Conservation (phyloP, 345 rosid species). For the Salix caprea region DNA sequence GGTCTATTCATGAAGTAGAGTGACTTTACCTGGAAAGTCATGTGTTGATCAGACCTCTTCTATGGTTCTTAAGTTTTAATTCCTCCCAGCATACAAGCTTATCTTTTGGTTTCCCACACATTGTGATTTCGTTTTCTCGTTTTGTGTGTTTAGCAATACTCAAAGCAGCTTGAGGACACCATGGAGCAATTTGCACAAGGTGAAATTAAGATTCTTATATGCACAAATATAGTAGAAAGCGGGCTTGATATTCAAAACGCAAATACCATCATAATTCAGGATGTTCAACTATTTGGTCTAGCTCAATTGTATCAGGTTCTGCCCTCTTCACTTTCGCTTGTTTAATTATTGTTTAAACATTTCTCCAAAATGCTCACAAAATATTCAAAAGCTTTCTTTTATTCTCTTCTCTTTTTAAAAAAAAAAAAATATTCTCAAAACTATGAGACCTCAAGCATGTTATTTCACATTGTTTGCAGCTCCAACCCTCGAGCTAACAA, state of each 20-base stretch:
- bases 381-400: background rate
- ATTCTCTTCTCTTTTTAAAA: background rate
- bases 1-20: background rate
- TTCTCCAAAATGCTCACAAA: background rate
- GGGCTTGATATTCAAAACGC: conserved; percentile 97
- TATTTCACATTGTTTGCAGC: background rate
- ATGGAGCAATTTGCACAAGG: conserved; percentile 92
- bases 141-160: conserved; percentile 55
- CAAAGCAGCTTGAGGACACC: conserved; percentile 84
- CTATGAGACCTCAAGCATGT: background rate
- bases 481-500: background rate
- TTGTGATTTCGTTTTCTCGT: conserved; percentile 22
- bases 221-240: conserved; percentile 94
- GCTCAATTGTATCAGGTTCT: conserved; percentile 93
- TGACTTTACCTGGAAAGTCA: background rate
- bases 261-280: conserved; percentile 90
- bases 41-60: background rate
- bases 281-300: conserved; percentile 91
- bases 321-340: conserved; percentile 11
- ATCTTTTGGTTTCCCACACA: background rate
- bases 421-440: background rate
- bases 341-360: background rate
- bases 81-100: background rate
- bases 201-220: conserved; percentile 69
- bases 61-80: background rate